A percentile compares a stretch with the other conserved stretches of the same genome.
Evolutionary conservation across 106 monocot genomes (phyloP).

Genomic region (Cymbidium sinense): DNA sequence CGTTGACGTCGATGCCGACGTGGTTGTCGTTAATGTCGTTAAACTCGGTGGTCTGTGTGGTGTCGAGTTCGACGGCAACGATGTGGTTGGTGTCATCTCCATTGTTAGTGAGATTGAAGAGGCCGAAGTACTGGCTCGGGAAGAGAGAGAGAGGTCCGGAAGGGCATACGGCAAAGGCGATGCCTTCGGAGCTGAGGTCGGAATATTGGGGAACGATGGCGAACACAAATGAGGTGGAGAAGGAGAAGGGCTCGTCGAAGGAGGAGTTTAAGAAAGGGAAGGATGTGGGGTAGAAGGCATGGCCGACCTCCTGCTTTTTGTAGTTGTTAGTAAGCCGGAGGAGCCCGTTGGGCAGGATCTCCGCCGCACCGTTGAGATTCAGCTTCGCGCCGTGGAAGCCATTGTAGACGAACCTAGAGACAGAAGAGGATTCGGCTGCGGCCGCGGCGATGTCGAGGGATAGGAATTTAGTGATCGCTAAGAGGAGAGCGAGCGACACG

Average conservation of each 20-base stretch:
- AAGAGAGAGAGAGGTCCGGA: constrained; percentile 4
- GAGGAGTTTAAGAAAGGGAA: constrained; percentile 4
- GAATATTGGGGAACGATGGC: constrained; percentile 12
- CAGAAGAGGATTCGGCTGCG: neutral
- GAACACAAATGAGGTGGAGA: constrained; percentile 26
- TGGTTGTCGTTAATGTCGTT: constrained; percentile 21
- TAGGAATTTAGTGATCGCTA: no score
- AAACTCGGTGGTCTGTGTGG: constrained; percentile 13
- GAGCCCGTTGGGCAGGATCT: constrained; percentile 15
- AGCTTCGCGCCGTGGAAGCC: constrained; percentile 22
- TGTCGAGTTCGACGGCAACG: constrained; percentile 42
- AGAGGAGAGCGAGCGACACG: no score
- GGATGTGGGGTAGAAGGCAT: constrained; percentile 21
- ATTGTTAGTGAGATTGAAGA: constrained; percentile 22
- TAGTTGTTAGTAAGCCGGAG: constrained; percentile 24
- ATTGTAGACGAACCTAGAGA: constrained; percentile 15
- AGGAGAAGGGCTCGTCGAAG: constrained; percentile 10
- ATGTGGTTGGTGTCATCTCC: constrained; percentile 8
- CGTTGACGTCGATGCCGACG: constrained; percentile 29
- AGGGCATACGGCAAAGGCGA: constrained; percentile 19
- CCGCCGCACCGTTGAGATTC: constrained; percentile 6
- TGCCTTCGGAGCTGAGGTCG: constrained; percentile 18
- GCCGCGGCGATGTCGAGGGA: no score
- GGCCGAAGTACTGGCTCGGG: constrained; percentile 27
- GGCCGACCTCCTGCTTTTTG: neutral